Evolutionary conservation across 176 grass and related monocot genomes (phyloP).

Genomic region (Neostapfia colusana): DNA sequence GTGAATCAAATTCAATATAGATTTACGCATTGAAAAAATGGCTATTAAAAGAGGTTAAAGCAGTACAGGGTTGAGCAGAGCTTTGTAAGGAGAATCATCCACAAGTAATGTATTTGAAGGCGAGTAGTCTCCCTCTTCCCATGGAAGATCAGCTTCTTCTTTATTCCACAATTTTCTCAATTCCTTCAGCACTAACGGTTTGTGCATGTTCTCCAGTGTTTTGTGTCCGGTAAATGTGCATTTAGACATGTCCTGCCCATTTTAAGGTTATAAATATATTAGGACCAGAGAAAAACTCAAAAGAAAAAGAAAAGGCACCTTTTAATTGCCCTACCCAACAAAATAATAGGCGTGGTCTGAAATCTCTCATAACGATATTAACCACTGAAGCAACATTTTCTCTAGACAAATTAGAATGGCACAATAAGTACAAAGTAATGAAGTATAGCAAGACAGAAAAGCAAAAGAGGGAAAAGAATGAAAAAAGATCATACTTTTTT

Average conservation of each 20-base stretch:
- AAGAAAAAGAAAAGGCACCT: slow-evolving; percentile 11
- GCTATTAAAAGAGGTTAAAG: slow-evolving; percentile 5
- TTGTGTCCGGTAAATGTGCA: slow-evolving; percentile 73
- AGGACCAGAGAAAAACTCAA: slow-evolving; percentile 21
- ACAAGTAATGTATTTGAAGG: slow-evolving; percentile 80
- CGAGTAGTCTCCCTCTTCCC: slow-evolving; percentile 62
- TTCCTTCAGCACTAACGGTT: slow-evolving; percentile 82
- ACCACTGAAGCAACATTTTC: slow-evolving; percentile 56
- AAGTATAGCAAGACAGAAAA: slow-evolving; percentile 31
- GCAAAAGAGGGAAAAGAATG: slow-evolving; percentile 20
- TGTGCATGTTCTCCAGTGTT: slow-evolving; percentile 66
- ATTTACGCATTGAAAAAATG: background rate
- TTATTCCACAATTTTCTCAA: slow-evolving; percentile 80
- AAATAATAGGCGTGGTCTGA: slow-evolving; percentile 66
- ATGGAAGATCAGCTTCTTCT: slow-evolving; percentile 75
- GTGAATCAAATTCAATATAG: slow-evolving; percentile 28
- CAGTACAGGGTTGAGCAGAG: slow-evolving; percentile 79
- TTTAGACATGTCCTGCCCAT: slow-evolving; percentile 68
- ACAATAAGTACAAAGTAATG: slow-evolving; percentile 36
- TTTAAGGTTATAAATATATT: slow-evolving; percentile 36
- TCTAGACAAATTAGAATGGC: slow-evolving; percentile 49
- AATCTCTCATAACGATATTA: slow-evolving; percentile 57
- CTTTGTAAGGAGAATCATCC: slow-evolving; percentile 93
- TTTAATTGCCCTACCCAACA: slow-evolving; percentile 66
- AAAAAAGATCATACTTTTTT: slow-evolving; percentile 49